Conservation (phyloP, 331 rosid genomes). For the Quercus lobata region DNA sequence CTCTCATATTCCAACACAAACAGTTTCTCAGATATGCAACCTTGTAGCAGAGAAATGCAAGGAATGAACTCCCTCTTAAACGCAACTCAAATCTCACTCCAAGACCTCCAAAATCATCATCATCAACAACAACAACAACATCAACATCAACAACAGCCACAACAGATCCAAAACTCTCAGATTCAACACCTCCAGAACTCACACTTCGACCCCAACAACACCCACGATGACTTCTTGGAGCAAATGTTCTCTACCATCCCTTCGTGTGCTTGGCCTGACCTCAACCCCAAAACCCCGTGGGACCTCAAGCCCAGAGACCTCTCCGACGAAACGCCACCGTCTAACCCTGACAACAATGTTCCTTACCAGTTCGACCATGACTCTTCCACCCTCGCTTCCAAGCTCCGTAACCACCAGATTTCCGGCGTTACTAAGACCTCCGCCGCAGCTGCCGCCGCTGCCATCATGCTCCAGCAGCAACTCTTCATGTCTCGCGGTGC, state of each 20-base stretch:
- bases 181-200: slow-evolving; percentile 24
- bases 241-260: slow-evolving; percentile 74
- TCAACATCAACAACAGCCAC: not conserved
- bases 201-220: slow-evolving; percentile 45
- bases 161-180: slow-evolving; percentile 32
- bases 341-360: slow-evolving; percentile 25
- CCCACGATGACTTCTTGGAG: slow-evolving; percentile 80
- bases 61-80: slow-evolving; percentile 56
- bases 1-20: not conserved
- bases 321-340: slow-evolving; percentile 29
- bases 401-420: slow-evolving; percentile 81
- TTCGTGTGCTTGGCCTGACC: slow-evolving; percentile 56
- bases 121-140: not conserved
- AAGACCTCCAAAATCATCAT: slow-evolving; percentile 37
- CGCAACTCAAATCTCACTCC: slow-evolving; percentile 49
- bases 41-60: slow-evolving; percentile 70
- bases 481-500: slow-evolving; percentile 46
- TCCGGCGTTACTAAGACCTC: slow-evolving; percentile 16
- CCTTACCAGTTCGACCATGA: slow-evolving; percentile 45
- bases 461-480: slow-evolving; percentile 74
- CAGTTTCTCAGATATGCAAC: slow-evolving; percentile 34
- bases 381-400: slow-evolving; percentile 50
- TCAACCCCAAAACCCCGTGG: slow-evolving; percentile 37
- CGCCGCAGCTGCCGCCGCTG: slow-evolving; percentile 40
- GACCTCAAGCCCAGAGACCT: slow-evolving; percentile 32